A percentile compares a stretch with the other conserved stretches of the same genome.
These are phyloP conservation scores for Ceratocystis lukuohia DNA, from an alignment of 2,329 filamentous ascomycete species.

Conservation along the genomic window DNA sequence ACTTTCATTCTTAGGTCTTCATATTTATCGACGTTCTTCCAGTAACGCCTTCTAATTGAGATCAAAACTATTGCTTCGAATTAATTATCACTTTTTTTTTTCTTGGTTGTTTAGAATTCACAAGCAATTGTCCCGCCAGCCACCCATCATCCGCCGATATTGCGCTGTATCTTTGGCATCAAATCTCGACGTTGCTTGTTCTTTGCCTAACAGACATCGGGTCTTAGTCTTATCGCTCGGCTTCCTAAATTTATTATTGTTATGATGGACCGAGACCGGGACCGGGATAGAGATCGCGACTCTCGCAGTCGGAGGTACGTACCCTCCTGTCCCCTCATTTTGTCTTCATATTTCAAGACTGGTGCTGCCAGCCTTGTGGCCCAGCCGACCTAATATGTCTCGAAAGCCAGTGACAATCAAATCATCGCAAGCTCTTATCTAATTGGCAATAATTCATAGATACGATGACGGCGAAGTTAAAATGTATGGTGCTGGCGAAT, in stretches of 20 bases:
- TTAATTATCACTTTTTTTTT: neutral
- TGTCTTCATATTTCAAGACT: neutral
- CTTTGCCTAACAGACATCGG: neutral
- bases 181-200: neutral
- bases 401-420: neutral
- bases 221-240: neutral
- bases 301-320: slow-evolving; percentile 28
- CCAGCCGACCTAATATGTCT: too few relatives aligned
- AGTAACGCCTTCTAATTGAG: neutral
- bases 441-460: slow-evolving; percentile 25
- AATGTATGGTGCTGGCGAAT: slow-evolving; percentile 48
- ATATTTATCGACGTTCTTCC: neutral
- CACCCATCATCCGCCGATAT: neutral
- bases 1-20: neutral
- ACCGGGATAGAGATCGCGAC: slow-evolving; percentile 26
- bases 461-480: slow-evolving; percentile 51
- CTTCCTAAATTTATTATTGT: neutral
- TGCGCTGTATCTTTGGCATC: neutral
- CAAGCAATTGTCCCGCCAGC: neutral
- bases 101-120: neutral
- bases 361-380: neutral
- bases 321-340: neutral
- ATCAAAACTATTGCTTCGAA: neutral
- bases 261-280: slow-evolving; percentile 6
- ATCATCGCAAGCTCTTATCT: neutral